phyloP scores from a whole-genome alignment of 257 asterid species.

The Schizonepeta tenuifolia region DNA sequence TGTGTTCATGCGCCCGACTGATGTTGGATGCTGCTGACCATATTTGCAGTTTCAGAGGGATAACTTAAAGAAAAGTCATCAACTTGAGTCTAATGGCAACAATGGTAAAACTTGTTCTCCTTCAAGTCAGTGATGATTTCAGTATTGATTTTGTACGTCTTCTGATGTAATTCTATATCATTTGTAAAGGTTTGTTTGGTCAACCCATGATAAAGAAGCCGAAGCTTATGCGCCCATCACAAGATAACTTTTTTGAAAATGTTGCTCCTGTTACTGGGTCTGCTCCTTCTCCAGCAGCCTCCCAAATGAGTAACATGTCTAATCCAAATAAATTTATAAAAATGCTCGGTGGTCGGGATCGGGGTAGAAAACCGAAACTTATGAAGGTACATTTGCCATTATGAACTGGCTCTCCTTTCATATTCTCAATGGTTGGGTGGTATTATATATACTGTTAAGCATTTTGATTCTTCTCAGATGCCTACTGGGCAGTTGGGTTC shows the following conservation, averaged over 20 bases:
- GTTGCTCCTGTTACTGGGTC: constrained; percentile 58
- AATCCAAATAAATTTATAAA: constrained; percentile 73
- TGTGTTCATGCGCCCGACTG: not conserved
- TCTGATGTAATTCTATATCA: constrained; percentile 32
- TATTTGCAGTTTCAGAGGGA: constrained; percentile 68
- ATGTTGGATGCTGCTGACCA: constrained; percentile 16
- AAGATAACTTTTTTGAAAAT: constrained; percentile 75
- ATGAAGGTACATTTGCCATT: constrained; percentile 62
- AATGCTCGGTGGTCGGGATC: constrained; percentile 87
- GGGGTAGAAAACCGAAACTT: constrained; percentile 72
- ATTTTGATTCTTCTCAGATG: constrained; percentile 55
- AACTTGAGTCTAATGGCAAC: constrained; percentile 73
- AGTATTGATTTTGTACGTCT: constrained; percentile 17
- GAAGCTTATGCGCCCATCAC: constrained; percentile 67
- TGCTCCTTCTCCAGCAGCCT: constrained; percentile 86
- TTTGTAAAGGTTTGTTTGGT: constrained; percentile 79
- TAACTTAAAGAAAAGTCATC: constrained; percentile 59
- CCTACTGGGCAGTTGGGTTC: constrained; percentile 69
- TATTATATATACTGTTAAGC: constrained; percentile 29
- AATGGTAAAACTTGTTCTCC: constrained; percentile 50
- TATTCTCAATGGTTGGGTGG: constrained; percentile 18
- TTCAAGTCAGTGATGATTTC: constrained; percentile 20
- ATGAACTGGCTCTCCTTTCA: constrained; percentile 11
- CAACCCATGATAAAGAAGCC: constrained; percentile 79
- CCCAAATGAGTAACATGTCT: constrained; percentile 90